Evolutionary conservation across 768 basidiomycete genomes (phyloP).

Genomic region (Panellus pusillus): DNA sequence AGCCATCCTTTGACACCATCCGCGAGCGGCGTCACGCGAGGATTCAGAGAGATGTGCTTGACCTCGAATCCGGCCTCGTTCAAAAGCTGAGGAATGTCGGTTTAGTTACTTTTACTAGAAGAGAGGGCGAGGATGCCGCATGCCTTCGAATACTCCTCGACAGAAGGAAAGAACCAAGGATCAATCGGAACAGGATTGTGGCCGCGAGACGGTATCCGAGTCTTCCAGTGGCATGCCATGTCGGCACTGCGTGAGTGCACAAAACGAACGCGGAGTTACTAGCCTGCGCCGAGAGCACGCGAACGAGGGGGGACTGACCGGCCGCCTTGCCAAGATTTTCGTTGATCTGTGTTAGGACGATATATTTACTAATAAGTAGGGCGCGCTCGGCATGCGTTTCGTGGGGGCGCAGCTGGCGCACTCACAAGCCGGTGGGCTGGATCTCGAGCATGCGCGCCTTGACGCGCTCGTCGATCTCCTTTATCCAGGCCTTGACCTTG

Average conservation of each 20-base stretch:
- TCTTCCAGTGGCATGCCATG: constrained; percentile 88
- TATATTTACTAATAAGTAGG: constrained; percentile 76
- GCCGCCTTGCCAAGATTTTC: constrained; percentile 83
- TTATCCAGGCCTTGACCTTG: constrained; percentile 72
- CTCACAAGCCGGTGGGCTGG: constrained; percentile 80
- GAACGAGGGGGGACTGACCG: constrained; percentile 48
- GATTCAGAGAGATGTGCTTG: constrained; percentile 52
- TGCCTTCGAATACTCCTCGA: constrained; percentile 63
- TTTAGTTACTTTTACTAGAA: background rate
- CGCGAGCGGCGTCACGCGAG: constrained; percentile 53
- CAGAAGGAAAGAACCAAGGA: constrained; percentile 86
- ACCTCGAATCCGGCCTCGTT: constrained; percentile 57
- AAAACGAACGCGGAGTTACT: constrained; percentile 3
- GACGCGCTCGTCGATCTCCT: constrained; percentile 80
- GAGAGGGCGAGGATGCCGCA: constrained; percentile 9
- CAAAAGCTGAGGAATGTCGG: constrained; percentile 44
- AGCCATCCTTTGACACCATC: constrained; percentile 66
- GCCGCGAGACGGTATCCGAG: constrained; percentile 65
- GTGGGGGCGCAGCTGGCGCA: constrained; percentile 21
- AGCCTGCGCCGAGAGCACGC: constrained; percentile 12
- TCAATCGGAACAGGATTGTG: constrained; percentile 61
- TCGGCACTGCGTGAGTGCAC: constrained; percentile 61
- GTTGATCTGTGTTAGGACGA: constrained; percentile 81
- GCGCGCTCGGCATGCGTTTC: constrained; percentile 5
- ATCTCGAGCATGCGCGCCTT: constrained; percentile 87